A percentile compares a stretch with the other conserved stretches of the same genome.
Conservation (phyloP, 2,329 filamentous ascomycete genomes). For the Aspergillus jensenii region DNA sequence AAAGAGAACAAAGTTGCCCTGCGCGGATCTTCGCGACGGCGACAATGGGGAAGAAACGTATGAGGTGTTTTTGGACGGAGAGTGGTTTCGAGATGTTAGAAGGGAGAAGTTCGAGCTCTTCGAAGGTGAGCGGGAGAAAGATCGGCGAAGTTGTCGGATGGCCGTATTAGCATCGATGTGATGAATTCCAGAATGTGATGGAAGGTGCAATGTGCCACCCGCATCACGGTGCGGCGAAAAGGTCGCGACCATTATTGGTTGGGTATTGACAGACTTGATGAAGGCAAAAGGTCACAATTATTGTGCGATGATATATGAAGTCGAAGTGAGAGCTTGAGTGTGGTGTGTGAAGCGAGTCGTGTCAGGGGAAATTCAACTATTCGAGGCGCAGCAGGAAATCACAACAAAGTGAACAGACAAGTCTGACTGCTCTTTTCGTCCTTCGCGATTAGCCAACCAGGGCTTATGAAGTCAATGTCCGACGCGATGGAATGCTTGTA, state of each 20-base stretch:
- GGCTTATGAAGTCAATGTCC: slow-evolving; percentile 8
- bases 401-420: slow-evolving; percentile 2
- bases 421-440: slow-evolving; percentile 16
- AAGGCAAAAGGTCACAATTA: not conserved
- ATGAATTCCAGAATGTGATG: slow-evolving; percentile 80
- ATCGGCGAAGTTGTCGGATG: slow-evolving; percentile 80
- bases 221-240: slow-evolving; percentile 51
- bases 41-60: slow-evolving; percentile 57
- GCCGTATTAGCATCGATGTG: slow-evolving; percentile 80
- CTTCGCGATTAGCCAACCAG: slow-evolving; percentile 15
- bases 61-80: slow-evolving; percentile 52
- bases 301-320: not conserved
- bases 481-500: slow-evolving; percentile 29
- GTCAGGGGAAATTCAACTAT: not conserved
- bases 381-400: slow-evolving; percentile 5
- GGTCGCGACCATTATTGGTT: slow-evolving; percentile 44
- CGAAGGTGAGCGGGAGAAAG: slow-evolving; percentile 89
- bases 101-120: slow-evolving; percentile 71
- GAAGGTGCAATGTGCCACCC: slow-evolving; percentile 79
- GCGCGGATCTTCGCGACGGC: slow-evolving; percentile 54
- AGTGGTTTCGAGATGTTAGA: slow-evolving; percentile 49
- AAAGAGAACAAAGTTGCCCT: slow-evolving; percentile 55
- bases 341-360: not conserved
- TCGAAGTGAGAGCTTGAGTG: slow-evolving; percentile 4
- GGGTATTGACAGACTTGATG: not conserved